phyloP scores from a whole-genome alignment of 2,329 filamentous ascomycete genomes.

The Myotisia sp. region DNA sequence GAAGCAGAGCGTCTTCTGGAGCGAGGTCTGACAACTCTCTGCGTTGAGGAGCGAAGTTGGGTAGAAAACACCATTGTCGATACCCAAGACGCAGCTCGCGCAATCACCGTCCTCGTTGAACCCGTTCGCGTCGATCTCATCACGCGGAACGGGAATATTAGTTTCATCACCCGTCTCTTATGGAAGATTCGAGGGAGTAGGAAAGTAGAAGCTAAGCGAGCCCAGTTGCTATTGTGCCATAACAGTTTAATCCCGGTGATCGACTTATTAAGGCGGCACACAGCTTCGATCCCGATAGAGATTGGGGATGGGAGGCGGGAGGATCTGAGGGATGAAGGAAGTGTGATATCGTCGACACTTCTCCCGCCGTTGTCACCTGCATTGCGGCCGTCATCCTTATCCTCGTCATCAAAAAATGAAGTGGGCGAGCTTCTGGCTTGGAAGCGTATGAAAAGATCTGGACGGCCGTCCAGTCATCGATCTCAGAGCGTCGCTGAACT shows the following conservation, averaged over 20 bases:
- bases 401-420: conserved; percentile 5
- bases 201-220: conserved; percentile 11
- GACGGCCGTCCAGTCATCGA: neutral
- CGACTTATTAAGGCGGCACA: neutral
- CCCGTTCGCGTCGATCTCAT: conserved; percentile 13
- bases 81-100: conserved; percentile 21
- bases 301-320: too few species aligned
- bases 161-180: conserved; percentile 10
- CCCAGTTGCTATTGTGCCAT: conserved; percentile 12
- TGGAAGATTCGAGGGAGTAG: conserved; percentile 14
- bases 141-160: conserved; percentile 10
- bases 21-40: conserved; percentile 6
- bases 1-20: conserved; percentile 13
- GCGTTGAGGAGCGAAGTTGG: conserved; percentile 14
- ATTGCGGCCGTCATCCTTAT: neutral
- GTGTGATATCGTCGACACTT: neutral
- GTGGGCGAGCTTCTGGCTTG: conserved; percentile 13
- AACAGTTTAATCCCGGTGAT: conserved; percentile 14
- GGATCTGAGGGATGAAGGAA: too few species aligned
- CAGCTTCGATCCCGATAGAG: too few species aligned
- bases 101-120: conserved; percentile 17
- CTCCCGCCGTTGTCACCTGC: neutral
- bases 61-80: conserved; percentile 18
- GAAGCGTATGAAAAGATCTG: conserved; percentile 8
- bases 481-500: neutral